Percentiles rank a stretch among this genome's conserved stretches.
phyloP scores from a whole-genome alignment of 305 asterid genomes.

The Fraxinus platypoda region DNA sequence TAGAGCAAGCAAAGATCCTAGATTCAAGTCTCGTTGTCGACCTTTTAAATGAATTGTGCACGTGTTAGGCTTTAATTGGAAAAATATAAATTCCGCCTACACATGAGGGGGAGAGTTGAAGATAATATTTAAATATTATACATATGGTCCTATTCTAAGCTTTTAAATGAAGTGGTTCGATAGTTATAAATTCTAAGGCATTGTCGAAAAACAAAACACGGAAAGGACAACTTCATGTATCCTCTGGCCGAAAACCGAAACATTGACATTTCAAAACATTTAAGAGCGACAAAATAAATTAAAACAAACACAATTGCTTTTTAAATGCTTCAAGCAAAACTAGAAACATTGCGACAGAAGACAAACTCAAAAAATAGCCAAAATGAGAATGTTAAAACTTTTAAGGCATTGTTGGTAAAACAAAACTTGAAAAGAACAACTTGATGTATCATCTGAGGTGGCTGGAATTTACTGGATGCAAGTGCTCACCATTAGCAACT shows the following conservation, averaged over 20 bases:
- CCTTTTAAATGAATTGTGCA: not conserved
- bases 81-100: not conserved
- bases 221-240: not conserved
- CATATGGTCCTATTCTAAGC: not conserved
- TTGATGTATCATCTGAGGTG: not conserved
- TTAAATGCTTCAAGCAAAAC: constrained; percentile 12
- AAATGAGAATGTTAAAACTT: not conserved
- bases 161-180: not conserved
- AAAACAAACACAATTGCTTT: not conserved
- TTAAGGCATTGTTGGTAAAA: not conserved
- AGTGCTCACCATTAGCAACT: constrained; percentile 44
- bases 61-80: not conserved
- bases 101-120: not conserved
- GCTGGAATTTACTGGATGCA: not conserved
- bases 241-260: not conserved
- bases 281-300: not conserved
- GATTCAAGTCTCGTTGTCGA: not conserved
- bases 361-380: constrained; percentile 3
- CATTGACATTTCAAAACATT: not conserved
- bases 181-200: not conserved
- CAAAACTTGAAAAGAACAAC: not conserved
- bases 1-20: not conserved
- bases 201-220: not conserved
- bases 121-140: not conserved
- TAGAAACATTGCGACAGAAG: not conserved